Evolutionary conservation across 2,329 filamentous ascomycete genomes (phyloP), one percentile per base, ranked within the genome.

Genomic region (Diaporthe ampelina): DNA sequence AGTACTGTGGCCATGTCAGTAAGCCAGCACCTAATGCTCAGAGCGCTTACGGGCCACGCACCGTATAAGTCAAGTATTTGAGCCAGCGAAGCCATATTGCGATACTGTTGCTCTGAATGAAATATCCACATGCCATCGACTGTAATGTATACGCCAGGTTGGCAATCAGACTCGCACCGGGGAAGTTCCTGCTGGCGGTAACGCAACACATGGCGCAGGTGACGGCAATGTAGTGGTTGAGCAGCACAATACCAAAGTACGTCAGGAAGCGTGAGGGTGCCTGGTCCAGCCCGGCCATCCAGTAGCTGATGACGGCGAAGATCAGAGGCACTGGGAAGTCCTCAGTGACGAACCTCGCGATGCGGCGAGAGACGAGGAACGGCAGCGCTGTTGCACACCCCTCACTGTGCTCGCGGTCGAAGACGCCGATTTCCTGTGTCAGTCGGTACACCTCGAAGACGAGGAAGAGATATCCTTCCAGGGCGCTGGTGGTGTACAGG

Each of bases 11-110:
- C n/a, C 19, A 8, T 0, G 70, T 82, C 59, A 83, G 78, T 40
- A 43, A 26, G 35, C 3, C 24, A 6, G 3, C n/a, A 15, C 21
- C 5, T 4, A 24, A 10, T 2, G 26, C 13, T 24, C n/a, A 19
- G 26, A 19, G 21, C 3, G 21, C 17, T 24, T 5, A 21, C 15
- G 15, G 7, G 4, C 4, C 35, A 61, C 73, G 26, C 82, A 88
- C 88, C 29, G 88, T 87, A 76, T 91, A 92, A 1, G 90, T 88
- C 32, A 88, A 87, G 85, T 91, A 93, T 79, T 94, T 95, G 1
- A 94, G 84, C 94, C 94, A 95, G 72, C 93, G 87, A n/a, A 94
- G 90, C 78, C 95, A 95, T 1, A 95, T 86, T 0, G 94, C 93
- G 4, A 95, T 93, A 7, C 91, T 91, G 70, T 94, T 90, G 15